Base-by-base conservation (phyloP, 495 filamentous ascomycete species). In the Xylaria intraflava region DNA sequence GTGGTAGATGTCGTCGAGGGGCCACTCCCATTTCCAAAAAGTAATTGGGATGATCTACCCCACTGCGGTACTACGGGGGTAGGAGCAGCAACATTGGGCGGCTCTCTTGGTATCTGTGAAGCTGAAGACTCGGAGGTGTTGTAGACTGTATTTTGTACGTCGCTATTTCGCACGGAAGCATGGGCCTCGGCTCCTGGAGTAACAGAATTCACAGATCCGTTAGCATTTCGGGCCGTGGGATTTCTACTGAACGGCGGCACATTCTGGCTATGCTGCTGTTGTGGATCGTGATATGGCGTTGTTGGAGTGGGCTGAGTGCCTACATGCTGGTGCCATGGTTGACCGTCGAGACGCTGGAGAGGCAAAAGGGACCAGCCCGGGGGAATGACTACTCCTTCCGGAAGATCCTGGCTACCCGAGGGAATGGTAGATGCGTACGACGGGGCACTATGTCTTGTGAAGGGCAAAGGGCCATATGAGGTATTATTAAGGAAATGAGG, bases 361-460 rank as follows among this genome's bases (percentile, higher is more conserved):
- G 86, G 86, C 29, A 86, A 69, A 24, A 94, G 65, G 20, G 81
- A 83, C 88, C 88, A 94, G 6, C 88, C 88, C 36, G 78, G 73
- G 2, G 89, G 89, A 26, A 94, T 79, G 11, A 69, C 78, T 12
- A 92, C 72, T 8, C 89, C 88, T 35, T 83, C 79, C 2, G 88
- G 88, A 17, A 92, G 71, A 38, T 86, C 81, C 20, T 80, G 64
- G 62, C 88, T 84, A 17, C 84, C 86, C 12, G 85, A 68, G 20
- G 77, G 73, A 50, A 90, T 75, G 7, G 81, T 68, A 19, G 70
- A 57, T 19, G 71, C 67, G 26, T 71, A 65, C 29, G 71, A 60
- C 30, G 66, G 48, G 12, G 56, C 72, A 33, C 66, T 65, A 59
- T 77, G 69, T 49, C 78, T 67, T n/a, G 65, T 69, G n/a, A 74